phyloP scores from a whole-genome alignment of 2,329 filamentous ascomycete species.

The Juglanconis oblonga region DNA sequence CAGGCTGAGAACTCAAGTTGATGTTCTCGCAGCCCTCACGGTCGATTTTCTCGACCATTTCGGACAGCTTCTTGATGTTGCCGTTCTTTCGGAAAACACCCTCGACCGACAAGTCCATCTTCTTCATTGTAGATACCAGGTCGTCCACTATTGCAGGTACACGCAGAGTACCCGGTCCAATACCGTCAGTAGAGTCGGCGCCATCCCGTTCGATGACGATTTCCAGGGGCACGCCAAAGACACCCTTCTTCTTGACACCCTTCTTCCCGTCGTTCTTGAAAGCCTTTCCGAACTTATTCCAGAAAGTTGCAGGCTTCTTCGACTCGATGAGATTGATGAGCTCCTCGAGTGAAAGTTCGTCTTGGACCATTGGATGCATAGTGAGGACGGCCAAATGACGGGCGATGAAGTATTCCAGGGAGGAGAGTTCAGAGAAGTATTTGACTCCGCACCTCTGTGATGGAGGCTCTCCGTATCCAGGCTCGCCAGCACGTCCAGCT shows the following conservation, averaged over 20 bases:
- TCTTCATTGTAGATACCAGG: slow-evolving; percentile 88
- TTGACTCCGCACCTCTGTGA: slow-evolving; percentile 62
- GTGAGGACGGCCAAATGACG: slow-evolving; percentile 91
- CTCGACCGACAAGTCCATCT: slow-evolving; percentile 98
- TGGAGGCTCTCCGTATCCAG: slow-evolving; percentile 50
- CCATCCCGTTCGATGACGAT: slow-evolving; percentile 88
- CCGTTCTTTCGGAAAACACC: slow-evolving; percentile 99
- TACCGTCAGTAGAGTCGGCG: slow-evolving; percentile 95
- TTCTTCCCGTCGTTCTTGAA: slow-evolving; percentile 85
- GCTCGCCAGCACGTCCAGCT: slow-evolving; percentile 48
- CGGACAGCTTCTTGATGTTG: slow-evolving; percentile 91
- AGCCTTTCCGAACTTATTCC: slow-evolving; percentile 96
- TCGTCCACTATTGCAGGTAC: slow-evolving; percentile 96
- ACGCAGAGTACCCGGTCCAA: slow-evolving; percentile 84
- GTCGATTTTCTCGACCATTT: slow-evolving; percentile 83
- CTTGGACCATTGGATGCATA: slow-evolving; percentile 88
- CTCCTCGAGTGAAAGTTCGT: slow-evolving; percentile 90
- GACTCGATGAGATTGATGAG: slow-evolving; percentile 89
- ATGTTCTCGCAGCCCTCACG: slow-evolving; percentile 79
- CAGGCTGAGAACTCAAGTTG: slow-evolving; percentile 82
- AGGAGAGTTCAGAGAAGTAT: slow-evolving; percentile 95
- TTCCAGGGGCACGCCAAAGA: slow-evolving; percentile 88
- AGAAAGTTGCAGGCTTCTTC: slow-evolving; percentile 84
- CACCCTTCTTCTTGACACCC: slow-evolving; percentile 82
- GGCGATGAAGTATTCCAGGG: slow-evolving; percentile 95